Evolutionary conservation across 2,329 filamentous ascomycete species (phyloP), one percentile per base, ranked within the genome.

Genomic region (Penicillium oxalicum): DNA sequence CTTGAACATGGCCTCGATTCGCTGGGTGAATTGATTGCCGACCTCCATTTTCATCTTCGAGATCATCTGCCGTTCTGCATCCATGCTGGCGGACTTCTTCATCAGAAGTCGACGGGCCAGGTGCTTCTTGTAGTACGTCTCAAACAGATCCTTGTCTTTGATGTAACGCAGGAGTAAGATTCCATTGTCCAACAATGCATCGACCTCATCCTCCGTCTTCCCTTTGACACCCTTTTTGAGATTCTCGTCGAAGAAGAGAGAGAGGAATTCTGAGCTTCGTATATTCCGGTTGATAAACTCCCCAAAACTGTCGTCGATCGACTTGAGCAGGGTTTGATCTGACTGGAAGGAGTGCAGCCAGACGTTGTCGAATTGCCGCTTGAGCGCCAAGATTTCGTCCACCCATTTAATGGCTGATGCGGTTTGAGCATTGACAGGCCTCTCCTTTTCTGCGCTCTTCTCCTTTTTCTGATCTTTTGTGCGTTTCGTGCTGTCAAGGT

Each of bases 91-190:
- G 0, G 89, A 91, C 61, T 93, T 94, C 64, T 86, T 88, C 71
- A 93, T 88, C 13, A 98, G 76, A 37, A 98, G 74, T 44, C 93
- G 83, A 51, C 88, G 86, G 39, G 88, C 91, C 25, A 98, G 78
- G 70, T 98, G 93, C 66, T 95, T 95, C 75, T 97, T 95, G 75
- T 98, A 97, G 69, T 98, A 98, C 4, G 87, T 83, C 72, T 98
- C 91, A 62, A 98, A 96, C 58, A 95, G 77, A 65, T 98, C 93
- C 70, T 91, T 93, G 62, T 97, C 91, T 47, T 84, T 82, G 34
- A 98, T 80, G 59, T 95, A 96, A 40, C 90, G 84, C 45, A 98
- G 79, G 5, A 98, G 75, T 0, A 86, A 82, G 52, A 95, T 94
- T 9, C 91, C 91, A 65, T 93, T 95, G 50, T 96, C 91, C 36